These are phyloP conservation scores for Nidularia sp. DNA, from an alignment of 768 basidiomycete genomes.

Conservation along the genomic window DNA sequence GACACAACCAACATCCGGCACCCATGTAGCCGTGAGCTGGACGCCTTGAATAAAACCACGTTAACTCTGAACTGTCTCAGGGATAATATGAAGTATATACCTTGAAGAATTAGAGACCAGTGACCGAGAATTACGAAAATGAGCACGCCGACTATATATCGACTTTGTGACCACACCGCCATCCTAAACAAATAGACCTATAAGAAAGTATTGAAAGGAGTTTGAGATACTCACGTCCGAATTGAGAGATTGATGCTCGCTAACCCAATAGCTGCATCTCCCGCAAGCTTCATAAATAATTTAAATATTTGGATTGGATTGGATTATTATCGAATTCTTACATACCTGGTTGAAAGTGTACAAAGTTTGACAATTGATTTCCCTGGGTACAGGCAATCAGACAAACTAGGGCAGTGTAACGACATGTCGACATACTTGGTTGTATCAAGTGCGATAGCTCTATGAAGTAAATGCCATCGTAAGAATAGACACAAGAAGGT, in stretches of 20 bases:
- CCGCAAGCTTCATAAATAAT: conserved; percentile 4
- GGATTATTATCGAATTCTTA: no score
- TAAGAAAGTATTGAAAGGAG: not conserved
- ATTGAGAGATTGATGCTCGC: conserved; percentile 61
- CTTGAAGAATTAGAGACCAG: conserved; percentile 69
- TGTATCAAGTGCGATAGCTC: conserved; percentile 48
- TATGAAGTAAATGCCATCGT: conserved; percentile 14
- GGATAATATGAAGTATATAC: conserved; percentile 14
- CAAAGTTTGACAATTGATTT: conserved; percentile 1
- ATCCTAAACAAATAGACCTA: conserved; percentile 21
- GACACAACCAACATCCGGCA: conserved; percentile 39
- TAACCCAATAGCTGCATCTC: conserved; percentile 47
- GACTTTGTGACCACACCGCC: conserved; percentile 63
- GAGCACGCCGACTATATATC: conserved; percentile 45
- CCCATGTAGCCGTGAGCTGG: conserved; percentile 55
- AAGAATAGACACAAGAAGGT: conserved; percentile 5
- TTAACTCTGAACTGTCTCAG: not conserved
- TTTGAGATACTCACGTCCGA: conserved; percentile 39
- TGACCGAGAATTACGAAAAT: conserved; percentile 61
- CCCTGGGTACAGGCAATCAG: not conserved
- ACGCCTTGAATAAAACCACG: conserved; percentile 34
- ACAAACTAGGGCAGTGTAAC: not conserved
- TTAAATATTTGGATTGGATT: not conserved
- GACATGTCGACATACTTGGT: conserved; percentile 16
- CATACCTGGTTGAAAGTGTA: conserved; percentile 1